Evolutionary conservation across 176 grass and related monocot genomes (phyloP), one percentile per base, ranked within the genome.

Genomic region (Alloteropsis semialata): DNA sequence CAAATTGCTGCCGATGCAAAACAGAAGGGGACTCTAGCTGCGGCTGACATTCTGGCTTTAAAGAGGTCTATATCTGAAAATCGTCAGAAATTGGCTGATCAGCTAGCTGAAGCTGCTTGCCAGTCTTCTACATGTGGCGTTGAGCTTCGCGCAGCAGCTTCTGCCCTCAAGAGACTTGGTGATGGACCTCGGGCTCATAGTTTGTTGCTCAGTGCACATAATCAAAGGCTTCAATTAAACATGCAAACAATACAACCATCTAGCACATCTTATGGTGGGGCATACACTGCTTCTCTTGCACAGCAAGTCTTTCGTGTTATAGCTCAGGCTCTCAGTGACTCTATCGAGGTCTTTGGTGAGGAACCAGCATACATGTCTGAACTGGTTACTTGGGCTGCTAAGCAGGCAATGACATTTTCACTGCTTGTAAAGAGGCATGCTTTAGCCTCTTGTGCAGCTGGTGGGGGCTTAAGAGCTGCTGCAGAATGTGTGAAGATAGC

Each of bases 161-260:
- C 96, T 79, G 92, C 96, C 79, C 92, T 98, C 82, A 93, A 95
- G 79, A 91, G 92, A 67, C 89, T 98, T 57, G 96, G 92, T 22
- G 96, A 98, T 88, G 90, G 96, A 51, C 87, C 91, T 53, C 86
- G 96, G 81, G 92, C 96, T 79, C 92, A 95, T 79, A 93, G 87
- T 86, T 82, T 92, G 8, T 78, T 98, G 48, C 87, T 95, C 72
- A 95, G 84, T 66, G 93, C 96, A 77, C 93, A 98, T 74, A 76
- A 93, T 60, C 92, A 90, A 80, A 98, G 93, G 84, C 93, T 98
- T 86, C 89, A 95, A 76, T 81, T 83, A 76, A 95, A 90, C 45
- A 95, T 98, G 85, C 91, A 98, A 78, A 91, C 63, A 39, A 93
- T 93, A 76, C 91, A 88, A 69, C 87, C 96, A 10, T 90, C 91